Conservation (phyloP, 805 yeast genomes). For the Hemisphaericaspora nanyangensis region DNA sequence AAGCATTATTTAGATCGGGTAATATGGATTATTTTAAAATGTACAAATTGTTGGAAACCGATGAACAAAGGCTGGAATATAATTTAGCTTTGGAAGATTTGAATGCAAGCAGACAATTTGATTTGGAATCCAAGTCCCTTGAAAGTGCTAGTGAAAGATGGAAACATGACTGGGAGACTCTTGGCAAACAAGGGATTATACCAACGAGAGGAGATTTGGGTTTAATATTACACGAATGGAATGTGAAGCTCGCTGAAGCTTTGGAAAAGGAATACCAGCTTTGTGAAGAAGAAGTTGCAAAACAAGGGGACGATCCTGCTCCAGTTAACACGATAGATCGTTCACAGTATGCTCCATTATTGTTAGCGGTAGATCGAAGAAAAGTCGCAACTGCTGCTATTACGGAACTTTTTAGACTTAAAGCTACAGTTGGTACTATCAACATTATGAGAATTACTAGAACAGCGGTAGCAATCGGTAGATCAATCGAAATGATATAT, state of each 20-base stretch:
- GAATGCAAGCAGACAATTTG: constrained; percentile 72
- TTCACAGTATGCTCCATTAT: constrained; percentile 69
- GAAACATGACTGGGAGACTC: constrained; percentile 75
- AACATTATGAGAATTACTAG: constrained; percentile 84
- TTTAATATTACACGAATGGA: constrained; percentile 82
- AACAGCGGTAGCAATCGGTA: constrained; percentile 78
- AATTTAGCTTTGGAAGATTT: constrained; percentile 63
- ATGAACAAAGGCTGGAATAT: constrained; percentile 46
- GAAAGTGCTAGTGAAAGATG: constrained; percentile 87
- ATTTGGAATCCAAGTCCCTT: constrained; percentile 71
- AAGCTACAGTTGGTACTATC: constrained; percentile 68
- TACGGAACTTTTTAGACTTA: constrained; percentile 70
- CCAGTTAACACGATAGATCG: constrained; percentile 32
- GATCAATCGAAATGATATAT: constrained; percentile 80
- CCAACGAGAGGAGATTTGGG: constrained; percentile 50
- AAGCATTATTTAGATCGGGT: constrained; percentile 2
- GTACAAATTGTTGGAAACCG: constrained; percentile 47
- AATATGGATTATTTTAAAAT: constrained; percentile 56
- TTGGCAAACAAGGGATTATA: constrained; percentile 52
- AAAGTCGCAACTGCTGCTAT: constrained; percentile 82
- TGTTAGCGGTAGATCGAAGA: constrained; percentile 68
- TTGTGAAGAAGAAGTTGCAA: constrained; percentile 44
- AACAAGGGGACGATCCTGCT: constrained; percentile 12
- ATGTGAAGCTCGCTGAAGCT: constrained; percentile 64
- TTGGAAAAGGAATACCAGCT: constrained; percentile 61